Conservation (phyloP, 2,329 filamentous ascomycete genomes). For the Botrytis galanthina region DNA sequence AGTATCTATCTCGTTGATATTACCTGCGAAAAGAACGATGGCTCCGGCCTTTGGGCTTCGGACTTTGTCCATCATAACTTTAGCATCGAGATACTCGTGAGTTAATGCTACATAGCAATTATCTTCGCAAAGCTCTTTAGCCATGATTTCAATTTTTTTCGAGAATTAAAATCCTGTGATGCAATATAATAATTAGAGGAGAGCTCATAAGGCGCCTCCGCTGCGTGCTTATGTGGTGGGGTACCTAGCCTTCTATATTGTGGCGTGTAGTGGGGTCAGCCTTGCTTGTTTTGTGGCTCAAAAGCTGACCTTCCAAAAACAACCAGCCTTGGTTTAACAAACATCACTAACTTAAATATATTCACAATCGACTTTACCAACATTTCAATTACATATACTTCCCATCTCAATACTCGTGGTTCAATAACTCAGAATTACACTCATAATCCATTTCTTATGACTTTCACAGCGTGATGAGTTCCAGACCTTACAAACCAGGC, state of each 20-base stretch:
- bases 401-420: neutral
- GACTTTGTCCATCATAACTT: conserved; percentile 61
- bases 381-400: neutral
- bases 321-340: neutral
- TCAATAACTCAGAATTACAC: neutral
- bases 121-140: conserved; percentile 47
- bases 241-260: conserved; percentile 2
- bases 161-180: neutral
- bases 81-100: conserved; percentile 55
- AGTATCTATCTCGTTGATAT: conserved; percentile 26
- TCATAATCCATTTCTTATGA: neutral
- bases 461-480: conserved; percentile 6
- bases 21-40: conserved; percentile 74
- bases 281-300: conserved; percentile 5
- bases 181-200: neutral
- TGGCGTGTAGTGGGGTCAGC: conserved; percentile 4
- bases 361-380: neutral
- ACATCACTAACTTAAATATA: neutral
- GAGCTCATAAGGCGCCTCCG: neutral
- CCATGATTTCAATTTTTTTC: conserved; percentile 28
- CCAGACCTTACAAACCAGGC: conserved; percentile 18
- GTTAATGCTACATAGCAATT: conserved; percentile 69
- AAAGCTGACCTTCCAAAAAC: neutral
- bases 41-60: conserved; percentile 72
- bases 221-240: neutral